Percentiles rank a stretch among this genome's conserved stretches.
These are phyloP conservation scores for Avicennia marina DNA, from an alignment of 257 asterid genomes.

Conservation along the genomic window DNA sequence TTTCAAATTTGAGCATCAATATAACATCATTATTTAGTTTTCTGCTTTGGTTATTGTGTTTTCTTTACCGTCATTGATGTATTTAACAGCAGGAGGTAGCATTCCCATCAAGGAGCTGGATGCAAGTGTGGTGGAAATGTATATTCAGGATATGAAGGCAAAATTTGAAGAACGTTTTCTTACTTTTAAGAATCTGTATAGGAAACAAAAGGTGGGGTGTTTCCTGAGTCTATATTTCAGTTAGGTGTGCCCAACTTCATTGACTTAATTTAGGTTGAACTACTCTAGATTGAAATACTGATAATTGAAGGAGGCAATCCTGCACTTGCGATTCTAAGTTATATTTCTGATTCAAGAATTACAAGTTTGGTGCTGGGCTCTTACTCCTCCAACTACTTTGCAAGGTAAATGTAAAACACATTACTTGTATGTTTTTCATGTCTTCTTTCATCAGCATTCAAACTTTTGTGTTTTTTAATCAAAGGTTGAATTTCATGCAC, in stretches of 20 bases:
- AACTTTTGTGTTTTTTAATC: neutral
- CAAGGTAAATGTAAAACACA: conserved; percentile 41
- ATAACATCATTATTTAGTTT: neutral
- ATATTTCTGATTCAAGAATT: conserved; percentile 44
- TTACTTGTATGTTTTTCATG: neutral
- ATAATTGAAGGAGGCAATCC: conserved; percentile 79
- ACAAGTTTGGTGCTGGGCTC: conserved; percentile 73
- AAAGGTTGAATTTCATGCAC: too few relatives aligned
- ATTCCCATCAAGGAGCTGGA: conserved; percentile 53
- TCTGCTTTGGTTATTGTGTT: neutral
- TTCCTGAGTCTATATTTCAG: conserved; percentile 1
- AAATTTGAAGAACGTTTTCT: conserved; percentile 49
- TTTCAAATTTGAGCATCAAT: neutral
- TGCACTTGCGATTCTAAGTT: conserved; percentile 57
- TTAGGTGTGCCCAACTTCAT: conserved; percentile 11
- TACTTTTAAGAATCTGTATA: conserved; percentile 38
- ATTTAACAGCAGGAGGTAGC: conserved; percentile 60
- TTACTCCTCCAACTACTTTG: conserved; percentile 42
- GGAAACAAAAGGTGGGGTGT: conserved; percentile 37
- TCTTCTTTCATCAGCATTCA: neutral
- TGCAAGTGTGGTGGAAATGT: conserved; percentile 47
- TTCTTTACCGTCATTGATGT: conserved; percentile 3
- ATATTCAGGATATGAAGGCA: conserved; percentile 50
- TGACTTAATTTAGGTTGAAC: conserved; percentile 19
- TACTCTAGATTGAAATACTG: conserved; percentile 52